Base-by-base conservation (phyloP, 768 basidiomycete species). In the Trichaptum fuscoviolaceum region DNA sequence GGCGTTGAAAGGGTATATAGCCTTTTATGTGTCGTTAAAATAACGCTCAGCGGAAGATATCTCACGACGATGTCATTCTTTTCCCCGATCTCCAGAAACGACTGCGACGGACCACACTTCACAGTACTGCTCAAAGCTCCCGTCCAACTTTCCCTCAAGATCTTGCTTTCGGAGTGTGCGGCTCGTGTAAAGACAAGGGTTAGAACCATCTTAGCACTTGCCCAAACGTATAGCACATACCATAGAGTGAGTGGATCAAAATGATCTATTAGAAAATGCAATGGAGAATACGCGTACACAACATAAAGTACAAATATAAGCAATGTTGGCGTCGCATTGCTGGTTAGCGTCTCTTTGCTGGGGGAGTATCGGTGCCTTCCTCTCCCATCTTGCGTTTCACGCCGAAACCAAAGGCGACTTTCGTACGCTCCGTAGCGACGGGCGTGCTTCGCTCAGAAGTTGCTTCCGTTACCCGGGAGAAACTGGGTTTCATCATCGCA, bases 371-470 rank as follows among this genome's bases (percentile, higher is more conserved):
- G 24, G 78, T 76, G n/a, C 83, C 81, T 65, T 93, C 92, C 35
- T 89, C 89, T 1, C 76, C 84, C 4, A 90, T 91, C 74, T 94
- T 95, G 72, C 93, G 81, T 81, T 95, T 95, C 60, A 82, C 78
- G 35, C 88, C 88, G 73, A 94, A 85, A 12, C 91, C 91, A 74
- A 94, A 87, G 6, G 86, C 84, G 58, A 95, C 85, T 76, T 87
- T 94, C 35, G 86, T 83, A 63, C 92, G 83, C 72, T 93, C 92
- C 17, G 42, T 63, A 18, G 69, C 36, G 24, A 82, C 86, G 24
- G 89, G 85, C 0, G 88, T 88, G 9, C 84, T 84, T 24, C 72
- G 70, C 36, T 73, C 73, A 42, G 76, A 71, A 25, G 81, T 78
- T 26, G 79, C 73, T 0, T 81, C 80, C 2, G 85, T 83, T 73